Percentiles rank a stretch among this genome's conserved stretches.
phyloP scores from a whole-genome alignment of 106 monocot genomes.

The Allium cepa region DNA sequence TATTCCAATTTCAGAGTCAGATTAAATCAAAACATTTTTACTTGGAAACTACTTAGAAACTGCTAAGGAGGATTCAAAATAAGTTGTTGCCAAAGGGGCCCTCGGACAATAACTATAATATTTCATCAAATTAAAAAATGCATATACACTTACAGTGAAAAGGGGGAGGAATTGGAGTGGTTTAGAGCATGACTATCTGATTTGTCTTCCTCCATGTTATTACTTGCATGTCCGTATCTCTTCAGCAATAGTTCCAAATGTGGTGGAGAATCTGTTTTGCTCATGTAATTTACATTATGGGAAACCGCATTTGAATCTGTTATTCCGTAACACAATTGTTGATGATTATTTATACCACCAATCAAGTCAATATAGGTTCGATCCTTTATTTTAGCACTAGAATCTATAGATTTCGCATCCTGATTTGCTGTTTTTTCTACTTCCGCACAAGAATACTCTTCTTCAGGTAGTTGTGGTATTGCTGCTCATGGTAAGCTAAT shows the following conservation, averaged over 20 bases:
- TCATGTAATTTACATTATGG: background rate
- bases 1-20: no score
- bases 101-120: no score
- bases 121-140: no score
- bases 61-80: no score
- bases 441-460: no score
- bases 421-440: no score
- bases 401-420: background rate
- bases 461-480: no score
- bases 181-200: constrained; percentile 24
- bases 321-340: background rate
- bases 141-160: constrained; percentile 47
- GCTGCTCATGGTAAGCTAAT: no score
- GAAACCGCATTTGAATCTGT: constrained; percentile 3
- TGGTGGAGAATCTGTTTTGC: constrained; percentile 13
- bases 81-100: no score
- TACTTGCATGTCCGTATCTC: constrained; percentile 17
- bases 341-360: constrained; percentile 19
- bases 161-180: constrained; percentile 74
- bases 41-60: no score
- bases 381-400: background rate
- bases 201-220: constrained; percentile 25
- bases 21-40: no score
- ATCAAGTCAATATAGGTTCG: constrained; percentile 21
- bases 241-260: constrained; percentile 50